phyloP scores from a whole-genome alignment of 257 asterid species.

The Solanum corneliomulleri region DNA sequence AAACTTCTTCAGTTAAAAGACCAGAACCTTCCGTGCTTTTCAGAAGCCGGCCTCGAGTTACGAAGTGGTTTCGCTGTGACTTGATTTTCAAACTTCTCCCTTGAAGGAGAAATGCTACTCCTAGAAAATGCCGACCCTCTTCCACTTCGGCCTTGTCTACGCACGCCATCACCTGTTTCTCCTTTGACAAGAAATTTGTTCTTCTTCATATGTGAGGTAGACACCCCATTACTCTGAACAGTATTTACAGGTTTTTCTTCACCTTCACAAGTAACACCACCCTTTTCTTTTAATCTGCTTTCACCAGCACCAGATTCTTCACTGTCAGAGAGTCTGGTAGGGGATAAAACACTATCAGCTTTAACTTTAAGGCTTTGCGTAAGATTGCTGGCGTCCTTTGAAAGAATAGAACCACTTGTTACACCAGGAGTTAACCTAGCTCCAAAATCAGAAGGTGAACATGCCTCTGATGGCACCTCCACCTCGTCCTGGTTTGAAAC shows the following conservation, averaged over 20 bases:
- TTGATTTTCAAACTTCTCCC: conserved; percentile 58
- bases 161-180: conserved; percentile 69
- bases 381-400: conserved; percentile 45
- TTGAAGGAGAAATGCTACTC: conserved; percentile 68
- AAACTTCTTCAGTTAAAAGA: conserved; percentile 1
- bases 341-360: conserved; percentile 57
- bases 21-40: conserved; percentile 77
- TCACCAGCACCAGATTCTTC: conserved; percentile 93
- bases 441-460: conserved; percentile 76
- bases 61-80: conserved; percentile 59
- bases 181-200: conserved; percentile 57
- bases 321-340: conserved; percentile 74
- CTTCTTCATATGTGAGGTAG: conserved; percentile 43
- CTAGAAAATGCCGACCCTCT: conserved; percentile 74
- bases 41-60: conserved; percentile 51
- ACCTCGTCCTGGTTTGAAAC: conserved; percentile 70
- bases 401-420: conserved; percentile 34
- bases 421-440: conserved; percentile 50
- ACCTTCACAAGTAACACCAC: conserved; percentile 29
- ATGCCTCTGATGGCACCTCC: conserved; percentile 68
- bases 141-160: conserved; percentile 90
- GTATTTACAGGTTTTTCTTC: conserved; percentile 48
- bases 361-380: conserved; percentile 40
- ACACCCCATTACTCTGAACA: conserved; percentile 41
- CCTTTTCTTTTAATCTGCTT: conserved; percentile 53